Evolutionary conservation across 1,139 yeast genomes (phyloP), one percentile per base, ranked within the genome.

Genomic region (Scheffersomyces titani): DNA sequence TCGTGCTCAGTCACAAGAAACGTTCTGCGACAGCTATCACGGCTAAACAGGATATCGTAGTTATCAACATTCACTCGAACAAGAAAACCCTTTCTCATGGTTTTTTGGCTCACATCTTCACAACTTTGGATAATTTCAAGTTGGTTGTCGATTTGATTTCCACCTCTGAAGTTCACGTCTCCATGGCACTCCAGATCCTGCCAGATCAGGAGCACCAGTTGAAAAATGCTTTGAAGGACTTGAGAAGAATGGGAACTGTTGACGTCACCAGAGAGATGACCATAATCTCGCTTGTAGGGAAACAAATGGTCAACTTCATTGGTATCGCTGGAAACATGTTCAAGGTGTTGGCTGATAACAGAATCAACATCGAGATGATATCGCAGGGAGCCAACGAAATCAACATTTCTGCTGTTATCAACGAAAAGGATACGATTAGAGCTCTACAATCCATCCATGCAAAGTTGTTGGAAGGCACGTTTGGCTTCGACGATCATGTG

Each of bases 311-410:
- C 68, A 97, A 92, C 70, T 85, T 90, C 70, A 90, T 94, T 61
- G 99, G 99, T 70, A 93, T 92, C 69, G 99, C 99, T 0, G 98
- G 98, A 50, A 89, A 92, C 63, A 94, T 94, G 98, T 94, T 94
- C 76, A 88, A 93, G 63, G 92, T 96, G 2, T 79, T 94, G 65
- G 98, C 98, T 5, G 96, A 91, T 68, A 97, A 94, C 66, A 85
- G 85, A 56, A 90, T 94, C 67, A 94, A 94, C 75, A 92, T 94
- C 65, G 99, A 94, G 73, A 94, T 94, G 99, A 94, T 94, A 69
- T 86, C 93, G 56, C 99, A 94, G 80, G 99, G 99, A 64, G 98
- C 99, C 44, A 93, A 94, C 69, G 99, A 94, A 75, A 94, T 94
- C 66, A 94, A 94, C 72, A 94, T 94, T 56, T 90, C 97, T 47